Evolutionary conservation across 1,284 basidiomycete species (phyloP).

Genomic region (Tilletia caries): DNA sequence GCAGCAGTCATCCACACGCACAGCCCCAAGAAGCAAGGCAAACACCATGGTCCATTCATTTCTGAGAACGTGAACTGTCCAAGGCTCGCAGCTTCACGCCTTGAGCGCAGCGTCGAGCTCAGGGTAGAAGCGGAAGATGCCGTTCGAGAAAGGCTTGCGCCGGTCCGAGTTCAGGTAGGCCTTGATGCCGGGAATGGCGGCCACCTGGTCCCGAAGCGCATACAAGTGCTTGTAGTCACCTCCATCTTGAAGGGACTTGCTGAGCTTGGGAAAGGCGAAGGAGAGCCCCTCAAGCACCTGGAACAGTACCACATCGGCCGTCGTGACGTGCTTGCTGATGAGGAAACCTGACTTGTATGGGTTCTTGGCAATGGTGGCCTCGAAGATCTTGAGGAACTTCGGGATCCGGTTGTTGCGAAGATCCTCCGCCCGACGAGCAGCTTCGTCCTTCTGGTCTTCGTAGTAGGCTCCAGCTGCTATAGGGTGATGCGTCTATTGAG

Average conservation of each 20-base stretch:
- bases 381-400: constrained; percentile 56
- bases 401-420: constrained; percentile 58
- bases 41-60: too few relatives aligned
- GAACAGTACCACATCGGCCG: constrained; percentile 60
- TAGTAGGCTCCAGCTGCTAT: constrained; percentile 40
- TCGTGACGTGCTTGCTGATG: constrained; percentile 56
- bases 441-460: constrained; percentile 59
- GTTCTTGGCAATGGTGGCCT: constrained; percentile 35
- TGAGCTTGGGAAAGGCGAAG: constrained; percentile 59
- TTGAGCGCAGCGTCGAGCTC: constrained; percentile 57
- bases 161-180: constrained; percentile 58
- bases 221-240: constrained; percentile 50
- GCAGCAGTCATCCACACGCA: too few relatives aligned
- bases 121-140: constrained; percentile 59
- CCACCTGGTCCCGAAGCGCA: constrained; percentile 35
- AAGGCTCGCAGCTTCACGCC: constrained; percentile 13
- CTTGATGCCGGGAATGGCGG: constrained; percentile 54
- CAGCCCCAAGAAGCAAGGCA: too few relatives aligned
- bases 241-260: constrained; percentile 44
- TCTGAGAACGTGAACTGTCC: not conserved
- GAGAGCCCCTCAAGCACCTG: constrained; percentile 56
- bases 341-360: constrained; percentile 50
- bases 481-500: constrained; percentile 27
- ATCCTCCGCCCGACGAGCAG: constrained; percentile 52
- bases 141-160: constrained; percentile 55